Percentiles rank a stretch among this genome's conserved stretches.
Conservation (phyloP, 768 basidiomycete species). For the Pholiota molesta region DNA sequence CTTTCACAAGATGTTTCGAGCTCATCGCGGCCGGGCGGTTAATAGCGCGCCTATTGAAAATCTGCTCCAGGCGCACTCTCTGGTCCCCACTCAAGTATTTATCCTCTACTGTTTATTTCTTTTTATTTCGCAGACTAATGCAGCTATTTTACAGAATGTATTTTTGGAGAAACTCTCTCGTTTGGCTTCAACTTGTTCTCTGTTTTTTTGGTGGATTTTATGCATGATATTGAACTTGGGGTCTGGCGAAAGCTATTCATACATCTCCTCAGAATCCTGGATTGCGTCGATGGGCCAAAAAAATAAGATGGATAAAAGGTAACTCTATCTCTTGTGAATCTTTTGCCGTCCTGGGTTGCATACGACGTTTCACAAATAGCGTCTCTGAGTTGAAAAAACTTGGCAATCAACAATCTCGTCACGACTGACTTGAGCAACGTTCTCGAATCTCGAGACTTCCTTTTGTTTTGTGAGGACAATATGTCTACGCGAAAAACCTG, state of each 20-base stretch:
- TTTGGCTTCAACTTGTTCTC: conserved; percentile 28
- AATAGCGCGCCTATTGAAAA: no score
- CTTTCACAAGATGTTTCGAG: no score
- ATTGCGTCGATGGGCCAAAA: conserved; percentile 14
- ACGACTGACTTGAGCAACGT: conserved; percentile 60
- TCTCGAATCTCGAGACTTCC: conserved; percentile 36
- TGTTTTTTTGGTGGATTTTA: conserved; percentile 35
- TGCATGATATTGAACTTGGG: conserved; percentile 45
- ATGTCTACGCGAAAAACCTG: neutral
- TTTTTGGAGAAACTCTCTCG: conserved; percentile 3
- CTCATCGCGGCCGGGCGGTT: no score
- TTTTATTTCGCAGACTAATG: neutral
- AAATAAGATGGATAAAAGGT: conserved; percentile 18
- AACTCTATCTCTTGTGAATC: neutral
- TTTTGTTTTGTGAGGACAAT: conserved; percentile 25
- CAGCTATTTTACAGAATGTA: neutral
- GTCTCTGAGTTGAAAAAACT: no score
- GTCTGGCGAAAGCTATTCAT: conserved; percentile 38
- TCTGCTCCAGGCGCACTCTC: no score
- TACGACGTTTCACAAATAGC: conserved; percentile 12
- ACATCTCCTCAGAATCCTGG: conserved; percentile 36
- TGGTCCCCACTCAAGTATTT: no score
- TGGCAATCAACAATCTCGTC: conserved; percentile 68
- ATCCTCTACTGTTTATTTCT: no score
- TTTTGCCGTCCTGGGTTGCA: conserved; percentile 4